A percentile compares a stretch with the other conserved stretches of the same genome.
Evolutionary conservation across 306 rosid species (phyloP).

Genomic region (Castanea sativa): DNA sequence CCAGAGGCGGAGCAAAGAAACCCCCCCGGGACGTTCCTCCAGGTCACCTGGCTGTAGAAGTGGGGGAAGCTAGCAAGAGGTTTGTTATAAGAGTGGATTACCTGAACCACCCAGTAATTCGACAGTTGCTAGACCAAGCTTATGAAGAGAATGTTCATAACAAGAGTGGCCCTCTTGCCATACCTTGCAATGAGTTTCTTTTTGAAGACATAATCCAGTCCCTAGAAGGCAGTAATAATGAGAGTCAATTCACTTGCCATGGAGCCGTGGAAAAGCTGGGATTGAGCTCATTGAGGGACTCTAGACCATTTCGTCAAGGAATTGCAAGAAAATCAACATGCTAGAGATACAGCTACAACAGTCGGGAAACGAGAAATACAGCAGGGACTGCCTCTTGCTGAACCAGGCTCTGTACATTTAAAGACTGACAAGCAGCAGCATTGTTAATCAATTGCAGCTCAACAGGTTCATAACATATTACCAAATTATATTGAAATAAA

Average conservation of each 20-base stretch:
- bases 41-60: conserved; percentile 26
- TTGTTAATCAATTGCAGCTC: conserved; percentile 20
- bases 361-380: conserved; percentile 3
- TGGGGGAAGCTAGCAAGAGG: conserved; percentile 16
- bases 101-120: conserved; percentile 25
- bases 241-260: conserved; percentile 25
- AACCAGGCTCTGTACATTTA: neutral
- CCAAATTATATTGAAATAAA: neutral
- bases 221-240: conserved; percentile 21
- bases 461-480: neutral
- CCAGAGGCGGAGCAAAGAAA: conserved; percentile 20
- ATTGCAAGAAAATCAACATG: conserved; percentile 29
- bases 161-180: conserved; percentile 40
- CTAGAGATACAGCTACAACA: conserved; percentile 18
- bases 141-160: conserved; percentile 42
- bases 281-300: conserved; percentile 24
- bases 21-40: conserved; percentile 36
- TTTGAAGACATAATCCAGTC: conserved; percentile 44
- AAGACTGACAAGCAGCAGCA: conserved; percentile 15
- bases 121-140: conserved; percentile 41
- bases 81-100: conserved; percentile 1
- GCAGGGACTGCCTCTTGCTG: conserved; percentile 10
- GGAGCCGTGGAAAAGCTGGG: conserved; percentile 24
- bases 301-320: conserved; percentile 29
- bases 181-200: conserved; percentile 47